These are phyloP conservation scores for Rubia tinctorum DNA, from an alignment of 305 asterid species.

Conservation along the genomic window DNA sequence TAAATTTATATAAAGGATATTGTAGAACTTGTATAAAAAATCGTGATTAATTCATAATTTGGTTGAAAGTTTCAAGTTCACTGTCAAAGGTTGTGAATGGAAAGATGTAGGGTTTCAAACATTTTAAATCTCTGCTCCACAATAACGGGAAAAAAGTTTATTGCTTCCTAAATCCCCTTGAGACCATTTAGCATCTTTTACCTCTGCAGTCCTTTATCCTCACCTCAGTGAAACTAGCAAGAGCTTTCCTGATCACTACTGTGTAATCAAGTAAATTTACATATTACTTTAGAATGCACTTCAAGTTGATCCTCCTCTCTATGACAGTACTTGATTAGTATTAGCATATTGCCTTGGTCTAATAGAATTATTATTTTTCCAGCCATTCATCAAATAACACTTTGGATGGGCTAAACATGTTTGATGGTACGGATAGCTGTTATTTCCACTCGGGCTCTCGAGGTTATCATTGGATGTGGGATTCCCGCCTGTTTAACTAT, in stretches of 20 bases:
- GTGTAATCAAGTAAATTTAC: constrained; percentile 1
- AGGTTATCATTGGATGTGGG: constrained; percentile 99
- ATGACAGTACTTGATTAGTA: not conserved
- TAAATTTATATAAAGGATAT: no score
- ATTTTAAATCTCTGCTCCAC: not conserved
- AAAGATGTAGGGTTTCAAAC: not conserved
- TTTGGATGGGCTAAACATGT: constrained; percentile 99
- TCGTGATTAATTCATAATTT: no score
- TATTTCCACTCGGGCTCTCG: constrained; percentile 94
- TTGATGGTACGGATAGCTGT: constrained; percentile 97
- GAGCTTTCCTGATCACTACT: not conserved
- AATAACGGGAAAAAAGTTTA: not conserved
- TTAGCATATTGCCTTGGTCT: constrained; percentile 12
- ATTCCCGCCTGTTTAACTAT: constrained; percentile 98
- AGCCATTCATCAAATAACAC: constrained; percentile 99
- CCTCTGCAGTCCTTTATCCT: not conserved
- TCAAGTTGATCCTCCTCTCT: not conserved
- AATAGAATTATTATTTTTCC: constrained; percentile 30
- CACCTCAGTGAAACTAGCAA: constrained; percentile 8
- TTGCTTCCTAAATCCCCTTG: not conserved
- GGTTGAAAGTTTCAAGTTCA: no score
- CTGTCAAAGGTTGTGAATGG: no score
- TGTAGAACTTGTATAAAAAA: no score
- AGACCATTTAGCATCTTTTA: not conserved
- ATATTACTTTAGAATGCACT: not conserved